These are phyloP conservation scores for Termitomyces heimii DNA, from an alignment of 768 basidiomycete genomes.

Conservation along the genomic window DNA sequence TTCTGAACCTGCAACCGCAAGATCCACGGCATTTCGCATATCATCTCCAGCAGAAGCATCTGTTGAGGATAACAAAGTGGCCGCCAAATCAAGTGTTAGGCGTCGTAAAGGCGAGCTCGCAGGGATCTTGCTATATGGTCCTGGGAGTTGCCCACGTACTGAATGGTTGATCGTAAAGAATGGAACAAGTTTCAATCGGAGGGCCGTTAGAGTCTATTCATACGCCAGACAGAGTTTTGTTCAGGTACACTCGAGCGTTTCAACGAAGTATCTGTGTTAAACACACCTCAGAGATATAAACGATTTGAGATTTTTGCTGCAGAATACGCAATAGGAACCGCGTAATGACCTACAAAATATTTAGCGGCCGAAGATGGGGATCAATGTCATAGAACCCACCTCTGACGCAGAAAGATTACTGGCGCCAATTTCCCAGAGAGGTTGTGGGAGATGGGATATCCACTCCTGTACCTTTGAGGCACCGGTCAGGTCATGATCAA, in stretches of 20 bases:
- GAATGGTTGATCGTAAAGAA: constrained; percentile 79
- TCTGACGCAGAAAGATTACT: constrained; percentile 52
- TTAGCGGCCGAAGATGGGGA: constrained; percentile 1
- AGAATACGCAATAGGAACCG: constrained; percentile 55
- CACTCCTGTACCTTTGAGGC: constrained; percentile 48
- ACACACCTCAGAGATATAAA: constrained; percentile 37
- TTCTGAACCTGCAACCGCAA: constrained; percentile 29
- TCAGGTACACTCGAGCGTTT: neutral
- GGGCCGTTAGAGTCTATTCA: constrained; percentile 37
- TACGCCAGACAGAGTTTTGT: neutral
- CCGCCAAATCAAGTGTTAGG: constrained; percentile 62
- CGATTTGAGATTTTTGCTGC: constrained; percentile 47
- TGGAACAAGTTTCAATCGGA: constrained; percentile 63
- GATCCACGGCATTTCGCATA: constrained; percentile 23
- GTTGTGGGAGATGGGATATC: constrained; percentile 71
- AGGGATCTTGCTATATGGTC: constrained; percentile 75
- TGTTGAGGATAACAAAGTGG: constrained; percentile 20
- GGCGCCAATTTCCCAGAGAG: constrained; percentile 78
- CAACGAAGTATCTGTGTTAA: constrained; percentile 6
- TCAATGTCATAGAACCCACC: constrained; percentile 29
- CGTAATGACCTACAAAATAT: constrained; percentile 40
- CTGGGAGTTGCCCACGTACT: constrained; percentile 63
- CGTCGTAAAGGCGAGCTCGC: constrained; percentile 34
- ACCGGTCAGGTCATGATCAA: constrained; percentile 22
- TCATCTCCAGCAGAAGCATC: constrained; percentile 3